Evolutionary conservation across 2,329 filamentous ascomycete species (phyloP).

Genomic region (Orbilia quercus): DNA sequence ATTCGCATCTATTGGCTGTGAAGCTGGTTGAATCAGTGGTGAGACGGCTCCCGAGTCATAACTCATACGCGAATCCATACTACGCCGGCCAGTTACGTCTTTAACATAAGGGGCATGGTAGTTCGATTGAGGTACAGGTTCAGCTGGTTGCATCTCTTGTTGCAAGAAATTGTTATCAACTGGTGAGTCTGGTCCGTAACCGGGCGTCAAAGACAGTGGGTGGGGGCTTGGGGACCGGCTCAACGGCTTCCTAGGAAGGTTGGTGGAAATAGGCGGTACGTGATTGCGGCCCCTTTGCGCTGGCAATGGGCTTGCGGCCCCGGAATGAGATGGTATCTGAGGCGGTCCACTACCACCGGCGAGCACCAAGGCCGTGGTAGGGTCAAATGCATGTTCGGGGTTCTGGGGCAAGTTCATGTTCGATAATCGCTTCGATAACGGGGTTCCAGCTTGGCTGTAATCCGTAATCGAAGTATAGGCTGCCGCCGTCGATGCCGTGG

Average conservation of each 20-base stretch:
- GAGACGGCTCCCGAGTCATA: slow-evolving; percentile 19
- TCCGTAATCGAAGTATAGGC: slow-evolving; percentile 46
- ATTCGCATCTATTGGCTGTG: slow-evolving; percentile 45
- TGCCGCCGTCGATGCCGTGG: background rate
- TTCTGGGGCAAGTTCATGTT: slow-evolving; percentile 40
- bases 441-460: slow-evolving; percentile 34
- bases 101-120: slow-evolving; percentile 50
- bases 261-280: slow-evolving; percentile 46
- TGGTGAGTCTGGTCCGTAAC: slow-evolving; percentile 47
- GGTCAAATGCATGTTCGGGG: slow-evolving; percentile 46
- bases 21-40: slow-evolving; percentile 38
- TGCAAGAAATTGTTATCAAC: slow-evolving; percentile 32
- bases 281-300: slow-evolving; percentile 24
- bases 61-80: slow-evolving; percentile 22
- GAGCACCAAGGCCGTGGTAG: slow-evolving; percentile 45
- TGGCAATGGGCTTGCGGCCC: slow-evolving; percentile 13
- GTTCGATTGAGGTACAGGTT: slow-evolving; percentile 28
- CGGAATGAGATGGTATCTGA: slow-evolving; percentile 35
- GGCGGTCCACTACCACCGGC: slow-evolving; percentile 36
- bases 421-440: slow-evolving; percentile 22
- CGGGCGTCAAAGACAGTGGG: slow-evolving; percentile 37
- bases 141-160: slow-evolving; percentile 4
- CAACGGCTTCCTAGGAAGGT: slow-evolving; percentile 19
- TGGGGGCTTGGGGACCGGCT: slow-evolving; percentile 52
- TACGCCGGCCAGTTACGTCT: slow-evolving; percentile 42